Conservation (phyloP, 805 yeast species). For the Candida ponderosae region DNA sequence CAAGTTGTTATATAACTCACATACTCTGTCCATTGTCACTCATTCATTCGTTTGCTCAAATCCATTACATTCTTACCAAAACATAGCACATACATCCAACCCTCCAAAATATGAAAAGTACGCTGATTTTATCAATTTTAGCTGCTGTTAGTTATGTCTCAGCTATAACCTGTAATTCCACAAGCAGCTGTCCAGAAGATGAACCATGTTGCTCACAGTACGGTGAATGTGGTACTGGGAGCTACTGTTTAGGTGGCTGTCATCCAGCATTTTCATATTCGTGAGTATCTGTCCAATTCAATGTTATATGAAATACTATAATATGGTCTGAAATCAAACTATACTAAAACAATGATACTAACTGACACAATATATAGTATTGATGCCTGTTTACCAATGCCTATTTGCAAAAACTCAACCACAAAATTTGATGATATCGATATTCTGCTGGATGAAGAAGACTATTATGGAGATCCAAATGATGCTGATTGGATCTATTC, state of each 20-base stretch:
- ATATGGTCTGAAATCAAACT: no score
- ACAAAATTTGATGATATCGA: slow-evolving; percentile 33
- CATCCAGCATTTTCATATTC: slow-evolving; percentile 56
- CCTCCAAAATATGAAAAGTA: no score
- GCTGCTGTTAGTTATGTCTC: no score
- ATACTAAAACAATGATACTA: no score
- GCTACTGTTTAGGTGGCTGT: slow-evolving; percentile 81
- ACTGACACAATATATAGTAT: slow-evolving; percentile 27
- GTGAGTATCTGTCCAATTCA: no score
- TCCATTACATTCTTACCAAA: no score
- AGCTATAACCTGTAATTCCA: slow-evolving; percentile 39
- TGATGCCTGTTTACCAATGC: slow-evolving; percentile 80
- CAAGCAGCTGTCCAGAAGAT: slow-evolving; percentile 60
- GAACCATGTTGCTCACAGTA: slow-evolving; percentile 82
- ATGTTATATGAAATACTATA: no score
- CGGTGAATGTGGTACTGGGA: slow-evolving; percentile 76
- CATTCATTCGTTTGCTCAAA: no score
- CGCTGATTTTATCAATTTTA: no score
- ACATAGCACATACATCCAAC: no score
- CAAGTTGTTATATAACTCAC: no score
- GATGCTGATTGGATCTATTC: slow-evolving; percentile 60
- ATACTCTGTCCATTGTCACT: no score
- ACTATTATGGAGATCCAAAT: slow-evolving; percentile 58
- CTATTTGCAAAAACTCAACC: slow-evolving; percentile 49
- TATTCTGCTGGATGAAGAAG: slow-evolving; percentile 14